These are phyloP conservation scores for Plenodomus lindquistii DNA, from an alignment of 2,329 filamentous ascomycete species.

Conservation along the genomic window DNA sequence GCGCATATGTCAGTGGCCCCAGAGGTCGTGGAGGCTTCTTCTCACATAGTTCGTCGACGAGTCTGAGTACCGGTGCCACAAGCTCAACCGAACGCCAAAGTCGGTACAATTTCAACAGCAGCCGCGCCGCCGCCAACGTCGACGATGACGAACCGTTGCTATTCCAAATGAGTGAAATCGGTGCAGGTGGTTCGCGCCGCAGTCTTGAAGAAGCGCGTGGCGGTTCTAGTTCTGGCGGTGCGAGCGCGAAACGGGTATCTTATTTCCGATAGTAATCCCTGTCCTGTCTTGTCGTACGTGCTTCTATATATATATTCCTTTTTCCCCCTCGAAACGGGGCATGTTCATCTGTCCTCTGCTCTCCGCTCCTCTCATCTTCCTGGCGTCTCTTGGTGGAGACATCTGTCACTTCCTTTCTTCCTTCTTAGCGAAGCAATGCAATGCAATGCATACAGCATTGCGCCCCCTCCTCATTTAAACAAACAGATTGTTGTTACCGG, in stretches of 20 bases:
- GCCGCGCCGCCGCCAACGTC: constrained; percentile 39
- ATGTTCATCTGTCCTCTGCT: no score
- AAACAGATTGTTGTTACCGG: no score
- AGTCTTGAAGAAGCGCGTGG: constrained; percentile 44
- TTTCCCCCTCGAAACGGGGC: no score
- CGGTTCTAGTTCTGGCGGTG: constrained; percentile 27
- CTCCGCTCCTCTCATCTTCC: no score
- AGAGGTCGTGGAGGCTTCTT: constrained; percentile 38
- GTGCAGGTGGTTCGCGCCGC: constrained; percentile 44
- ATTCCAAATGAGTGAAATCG: constrained; percentile 75
- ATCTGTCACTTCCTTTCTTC: no score
- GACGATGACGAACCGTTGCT: constrained; percentile 71
- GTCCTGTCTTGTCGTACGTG: background rate
- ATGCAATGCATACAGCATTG: no score
- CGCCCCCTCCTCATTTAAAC: no score
- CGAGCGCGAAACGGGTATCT: constrained; percentile 32
- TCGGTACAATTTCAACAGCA: constrained; percentile 52
- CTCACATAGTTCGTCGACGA: constrained; percentile 36
- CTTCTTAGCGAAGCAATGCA: no score
- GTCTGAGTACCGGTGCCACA: constrained; percentile 36
- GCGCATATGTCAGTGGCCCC: constrained; percentile 23
- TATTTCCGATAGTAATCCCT: constrained; percentile 11
- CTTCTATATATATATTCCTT: background rate
- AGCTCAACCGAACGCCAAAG: constrained; percentile 41
- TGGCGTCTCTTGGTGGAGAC: no score